Conservation (phyloP, 345 rosid species). For the Jatropha curcas region DNA sequence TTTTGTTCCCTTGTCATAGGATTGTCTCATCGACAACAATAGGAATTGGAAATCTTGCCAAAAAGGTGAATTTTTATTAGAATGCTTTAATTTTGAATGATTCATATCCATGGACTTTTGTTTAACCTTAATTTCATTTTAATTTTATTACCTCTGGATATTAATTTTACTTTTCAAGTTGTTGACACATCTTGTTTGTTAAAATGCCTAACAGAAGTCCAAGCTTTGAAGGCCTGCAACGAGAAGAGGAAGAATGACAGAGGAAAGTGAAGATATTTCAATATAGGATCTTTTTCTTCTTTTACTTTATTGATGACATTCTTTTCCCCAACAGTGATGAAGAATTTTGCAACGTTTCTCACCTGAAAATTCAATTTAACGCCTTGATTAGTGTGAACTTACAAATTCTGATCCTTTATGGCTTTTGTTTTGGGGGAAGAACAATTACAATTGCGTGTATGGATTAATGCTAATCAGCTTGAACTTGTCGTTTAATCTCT, state of each 20-base stretch:
- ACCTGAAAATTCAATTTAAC: neutral
- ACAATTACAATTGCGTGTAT: neutral
- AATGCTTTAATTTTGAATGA: neutral
- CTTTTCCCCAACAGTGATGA: too few species aligned
- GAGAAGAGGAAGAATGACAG: slow-evolving; percentile 38
- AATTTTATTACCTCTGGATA: neutral
- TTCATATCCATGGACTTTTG: neutral
- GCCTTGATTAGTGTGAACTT: neutral
- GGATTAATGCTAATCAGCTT: neutral
- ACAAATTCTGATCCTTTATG: neutral
- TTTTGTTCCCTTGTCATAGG: slow-evolving; percentile 37
- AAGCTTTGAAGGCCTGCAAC: slow-evolving; percentile 62
- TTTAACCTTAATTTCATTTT: neutral
- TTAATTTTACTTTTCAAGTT: neutral
- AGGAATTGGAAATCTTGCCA: slow-evolving; percentile 92
- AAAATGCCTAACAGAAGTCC: slow-evolving; percentile 47
- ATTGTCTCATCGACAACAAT: slow-evolving; percentile 66
- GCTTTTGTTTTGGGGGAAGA: too few species aligned
- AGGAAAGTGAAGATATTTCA: slow-evolving; percentile 24
- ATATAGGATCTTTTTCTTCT: too few species aligned
- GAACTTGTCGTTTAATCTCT: too few species aligned
- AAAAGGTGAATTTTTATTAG: too few species aligned
- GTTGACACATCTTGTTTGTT: slow-evolving; percentile 1
- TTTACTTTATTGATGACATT: too few species aligned
- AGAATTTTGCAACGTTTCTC: neutral